These are phyloP conservation scores for Patellifolia procumbens DNA, from an alignment of 179 eudicot genomes.

Conservation along the genomic window DNA sequence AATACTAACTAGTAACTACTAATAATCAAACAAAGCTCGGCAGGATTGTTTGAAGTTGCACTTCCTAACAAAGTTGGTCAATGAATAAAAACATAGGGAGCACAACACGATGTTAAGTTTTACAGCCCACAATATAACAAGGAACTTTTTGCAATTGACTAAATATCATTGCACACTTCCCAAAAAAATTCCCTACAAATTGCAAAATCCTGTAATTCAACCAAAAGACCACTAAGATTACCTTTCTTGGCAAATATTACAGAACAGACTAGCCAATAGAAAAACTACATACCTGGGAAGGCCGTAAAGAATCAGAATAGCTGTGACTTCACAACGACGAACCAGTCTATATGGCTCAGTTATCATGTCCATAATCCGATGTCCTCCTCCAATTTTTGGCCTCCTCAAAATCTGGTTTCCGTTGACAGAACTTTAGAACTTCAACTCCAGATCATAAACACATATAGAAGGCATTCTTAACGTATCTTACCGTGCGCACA, in stretches of 20 bases:
- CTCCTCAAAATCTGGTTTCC: conserved; percentile 66
- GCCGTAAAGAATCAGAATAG: conserved; percentile 85
- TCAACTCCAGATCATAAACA: background rate
- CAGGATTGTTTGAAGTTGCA: background rate
- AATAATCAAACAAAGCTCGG: background rate
- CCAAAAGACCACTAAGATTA: background rate
- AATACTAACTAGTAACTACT: background rate
- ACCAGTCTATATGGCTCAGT: conserved; percentile 78
- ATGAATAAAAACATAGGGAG: background rate
- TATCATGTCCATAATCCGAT: conserved; percentile 77
- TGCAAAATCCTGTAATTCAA: background rate
- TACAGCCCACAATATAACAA: background rate
- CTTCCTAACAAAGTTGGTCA: background rate
- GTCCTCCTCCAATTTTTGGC: conserved; percentile 80
- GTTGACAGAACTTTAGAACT: background rate
- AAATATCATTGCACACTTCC: background rate
- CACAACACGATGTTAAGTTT: background rate
- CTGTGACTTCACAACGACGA: conserved; percentile 93
- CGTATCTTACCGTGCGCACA: conserved; percentile 65
- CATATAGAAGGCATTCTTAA: conserved; percentile 27
- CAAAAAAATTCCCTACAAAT: too few species aligned
- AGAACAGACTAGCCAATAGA: background rate
- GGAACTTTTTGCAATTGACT: background rate
- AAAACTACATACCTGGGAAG: conserved; percentile 73
- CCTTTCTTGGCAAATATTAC: background rate